Base-by-base conservation (phyloP, 169 alveolate genomes). In the Plasmodium gaboni region DNA sequence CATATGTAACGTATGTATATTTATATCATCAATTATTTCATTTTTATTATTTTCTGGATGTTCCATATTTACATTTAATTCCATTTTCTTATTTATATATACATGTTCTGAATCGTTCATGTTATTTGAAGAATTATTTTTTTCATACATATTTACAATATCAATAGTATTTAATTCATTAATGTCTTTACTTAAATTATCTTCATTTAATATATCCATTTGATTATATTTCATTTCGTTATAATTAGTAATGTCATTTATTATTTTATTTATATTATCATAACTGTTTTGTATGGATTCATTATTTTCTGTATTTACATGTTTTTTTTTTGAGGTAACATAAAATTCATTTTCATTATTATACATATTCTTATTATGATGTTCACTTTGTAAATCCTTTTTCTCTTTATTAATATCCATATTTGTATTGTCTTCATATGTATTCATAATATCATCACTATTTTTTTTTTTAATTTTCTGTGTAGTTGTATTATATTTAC, bases 61-160 rank as follows among this genome's bases (percentile, higher is more conserved):
- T 2, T 17, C 50, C 19, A 15, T 57, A 67, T 15, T 15, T 38
- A 5, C 51, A 65, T 44, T 46, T 38, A 5, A 10, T 13, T 19
- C 24, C 4, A 1, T 50, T 48, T 10, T 19, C 1, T 22, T 64
- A 28, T 50, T 50, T 51, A 76, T 38, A 5, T 22, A 17, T 3
- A 44, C n/a, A 24, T 9, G n/a, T 15, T 51, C 74, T 17, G 73
- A 53, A 10, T 4, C 55, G 70, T 57, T 55, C 28, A 64, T 17
- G 15, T 63, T n/a, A 50, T 42, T 50, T 17, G 64, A 65, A 55
- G 50, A 46, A 44, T 59, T 59, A 2, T n/a, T 19, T 10, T 51
- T 6, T 50, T 76, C 89, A 57, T 76, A 76, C 89, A 76, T 76
- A 68, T 76, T 76, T 50, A 64, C 89, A 22, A 76, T 65, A 28